These are phyloP conservation scores for Nigrospora oryzae DNA, from an alignment of 2,329 filamentous ascomycete species.

Conservation along the genomic window DNA sequence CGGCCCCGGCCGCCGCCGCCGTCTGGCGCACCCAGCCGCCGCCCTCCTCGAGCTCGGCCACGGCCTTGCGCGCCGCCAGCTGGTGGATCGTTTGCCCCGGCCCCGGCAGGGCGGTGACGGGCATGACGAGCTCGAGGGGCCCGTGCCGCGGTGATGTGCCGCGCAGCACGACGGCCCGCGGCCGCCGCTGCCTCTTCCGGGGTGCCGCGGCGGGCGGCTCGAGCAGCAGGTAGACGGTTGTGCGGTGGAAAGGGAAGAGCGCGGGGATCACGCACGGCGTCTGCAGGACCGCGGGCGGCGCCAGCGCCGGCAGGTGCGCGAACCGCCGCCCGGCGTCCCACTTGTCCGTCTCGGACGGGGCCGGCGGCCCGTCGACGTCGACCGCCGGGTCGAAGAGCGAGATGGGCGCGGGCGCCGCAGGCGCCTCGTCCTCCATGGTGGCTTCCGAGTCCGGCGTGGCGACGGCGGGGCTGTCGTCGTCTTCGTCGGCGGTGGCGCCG, in stretches of 20 bases:
- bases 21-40: constrained; percentile 56
- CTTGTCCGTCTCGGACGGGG: constrained; percentile 4
- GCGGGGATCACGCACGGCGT: constrained; percentile 54
- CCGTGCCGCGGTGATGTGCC: constrained; percentile 49
- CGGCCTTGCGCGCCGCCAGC: constrained; percentile 59
- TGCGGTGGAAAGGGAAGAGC: constrained; percentile 59
- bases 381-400: constrained; percentile 50
- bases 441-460: constrained; percentile 29
- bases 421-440: constrained; percentile 5
- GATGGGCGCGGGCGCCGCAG: constrained; percentile 30
- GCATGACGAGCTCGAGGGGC: constrained; percentile 55
- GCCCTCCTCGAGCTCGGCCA: constrained; percentile 61
- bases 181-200: constrained; percentile 32
- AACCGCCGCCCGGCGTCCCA: constrained; percentile 24
- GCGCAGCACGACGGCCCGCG: constrained; percentile 48
- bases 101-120: constrained; percentile 39
- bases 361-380: constrained; percentile 25
- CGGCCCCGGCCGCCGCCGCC: constrained; percentile 31
- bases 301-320: constrained; percentile 42
- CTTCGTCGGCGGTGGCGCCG: constrained; percentile 43
- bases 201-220: constrained; percentile 32
- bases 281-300: constrained; percentile 51
- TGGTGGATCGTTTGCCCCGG: constrained; percentile 55
- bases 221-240: constrained; percentile 57
- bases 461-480: constrained; percentile 57